These are phyloP conservation scores for Antrodiella citrinella DNA, from an alignment of 768 basidiomycete species.

Conservation along the genomic window DNA sequence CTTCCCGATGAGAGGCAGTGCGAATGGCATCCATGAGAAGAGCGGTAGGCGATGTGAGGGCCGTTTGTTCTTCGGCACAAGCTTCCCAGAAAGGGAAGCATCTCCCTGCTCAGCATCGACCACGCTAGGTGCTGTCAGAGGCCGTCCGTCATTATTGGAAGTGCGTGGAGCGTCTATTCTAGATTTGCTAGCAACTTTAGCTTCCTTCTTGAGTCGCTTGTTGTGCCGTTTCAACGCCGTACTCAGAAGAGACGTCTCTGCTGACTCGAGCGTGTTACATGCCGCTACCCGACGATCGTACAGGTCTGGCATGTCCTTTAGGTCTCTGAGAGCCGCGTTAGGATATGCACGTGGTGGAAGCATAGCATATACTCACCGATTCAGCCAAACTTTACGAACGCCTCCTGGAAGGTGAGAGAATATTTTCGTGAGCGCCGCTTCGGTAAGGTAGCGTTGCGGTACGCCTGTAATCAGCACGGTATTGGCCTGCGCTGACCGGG, in stretches of 20 bases:
- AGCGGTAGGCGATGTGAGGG: constrained; percentile 67
- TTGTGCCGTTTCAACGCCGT: constrained; percentile 66
- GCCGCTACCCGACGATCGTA: constrained; percentile 72
- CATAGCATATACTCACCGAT: constrained; percentile 42
- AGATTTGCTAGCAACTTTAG: constrained; percentile 24
- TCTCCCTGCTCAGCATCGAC: constrained; percentile 23
- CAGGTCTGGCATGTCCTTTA: constrained; percentile 80
- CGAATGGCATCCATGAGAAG: constrained; percentile 43
- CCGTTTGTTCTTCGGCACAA: constrained; percentile 65
- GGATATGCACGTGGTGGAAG: background rate
- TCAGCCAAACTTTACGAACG: constrained; percentile 87
- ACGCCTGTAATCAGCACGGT: constrained; percentile 90
- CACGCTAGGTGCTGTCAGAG: constrained; percentile 18
- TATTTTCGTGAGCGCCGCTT: constrained; percentile 53
- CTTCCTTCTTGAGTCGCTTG: constrained; percentile 42
- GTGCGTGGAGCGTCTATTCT: background rate
- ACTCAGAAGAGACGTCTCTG: constrained; percentile 71
- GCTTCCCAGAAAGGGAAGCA: constrained; percentile 23
- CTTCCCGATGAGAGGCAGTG: constrained; percentile 63
- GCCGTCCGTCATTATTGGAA: constrained; percentile 20
- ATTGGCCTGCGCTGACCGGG: constrained; percentile 76
- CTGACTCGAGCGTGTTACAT: constrained; percentile 74
- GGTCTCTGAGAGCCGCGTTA: constrained; percentile 39
- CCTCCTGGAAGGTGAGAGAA: constrained; percentile 88
- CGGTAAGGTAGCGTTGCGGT: constrained; percentile 68